phyloP scores from a whole-genome alignment of 352 stramenopile genomes.

The Phytophthora agathidicida region DNA sequence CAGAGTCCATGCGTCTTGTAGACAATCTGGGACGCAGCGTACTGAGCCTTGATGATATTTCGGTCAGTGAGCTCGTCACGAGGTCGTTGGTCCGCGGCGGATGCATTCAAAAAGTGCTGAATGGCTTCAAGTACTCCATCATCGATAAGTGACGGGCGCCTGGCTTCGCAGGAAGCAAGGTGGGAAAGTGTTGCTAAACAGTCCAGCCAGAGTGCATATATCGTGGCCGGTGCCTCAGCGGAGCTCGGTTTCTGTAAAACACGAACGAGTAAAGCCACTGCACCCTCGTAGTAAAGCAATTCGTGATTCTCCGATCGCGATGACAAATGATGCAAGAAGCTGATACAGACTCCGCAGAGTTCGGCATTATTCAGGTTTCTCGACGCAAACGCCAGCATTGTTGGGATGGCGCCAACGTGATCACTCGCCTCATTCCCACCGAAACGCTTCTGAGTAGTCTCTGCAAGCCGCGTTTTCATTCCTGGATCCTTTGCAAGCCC shows the following conservation, averaged over 20 bases:
- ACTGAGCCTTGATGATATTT: slow-evolving; percentile 60
- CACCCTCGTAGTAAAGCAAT: slow-evolving; percentile 68
- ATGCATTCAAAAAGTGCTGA: slow-evolving; percentile 60
- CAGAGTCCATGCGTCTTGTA: slow-evolving; percentile 69
- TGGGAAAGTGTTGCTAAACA: slow-evolving; percentile 62
- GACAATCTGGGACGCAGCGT: slow-evolving; percentile 56
- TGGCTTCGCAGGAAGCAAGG: slow-evolving; percentile 48
- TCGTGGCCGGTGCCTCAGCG: slow-evolving; percentile 38
- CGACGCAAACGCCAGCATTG: slow-evolving; percentile 69
- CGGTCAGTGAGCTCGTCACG: slow-evolving; percentile 50
- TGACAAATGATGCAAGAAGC: slow-evolving; percentile 78
- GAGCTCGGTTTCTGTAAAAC: slow-evolving; percentile 53
- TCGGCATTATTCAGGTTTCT: slow-evolving; percentile 62
- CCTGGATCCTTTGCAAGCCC: slow-evolving; percentile 67
- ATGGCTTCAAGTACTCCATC: slow-evolving; percentile 72
- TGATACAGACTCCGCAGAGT: slow-evolving; percentile 70
- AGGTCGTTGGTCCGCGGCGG: slow-evolving; percentile 39
- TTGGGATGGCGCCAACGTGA: slow-evolving; percentile 59
- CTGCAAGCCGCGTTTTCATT: slow-evolving; percentile 76
- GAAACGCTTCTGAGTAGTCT: slow-evolving; percentile 35
- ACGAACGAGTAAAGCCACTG: slow-evolving; percentile 59
- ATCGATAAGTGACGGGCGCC: slow-evolving; percentile 51
- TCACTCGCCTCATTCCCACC: slow-evolving; percentile 27
- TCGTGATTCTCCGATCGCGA: slow-evolving; percentile 65
- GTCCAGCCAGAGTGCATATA: slow-evolving; percentile 65